Evolutionary conservation across 768 basidiomycete genomes (phyloP).

Genomic region (Boletus vermiculosoides): DNA sequence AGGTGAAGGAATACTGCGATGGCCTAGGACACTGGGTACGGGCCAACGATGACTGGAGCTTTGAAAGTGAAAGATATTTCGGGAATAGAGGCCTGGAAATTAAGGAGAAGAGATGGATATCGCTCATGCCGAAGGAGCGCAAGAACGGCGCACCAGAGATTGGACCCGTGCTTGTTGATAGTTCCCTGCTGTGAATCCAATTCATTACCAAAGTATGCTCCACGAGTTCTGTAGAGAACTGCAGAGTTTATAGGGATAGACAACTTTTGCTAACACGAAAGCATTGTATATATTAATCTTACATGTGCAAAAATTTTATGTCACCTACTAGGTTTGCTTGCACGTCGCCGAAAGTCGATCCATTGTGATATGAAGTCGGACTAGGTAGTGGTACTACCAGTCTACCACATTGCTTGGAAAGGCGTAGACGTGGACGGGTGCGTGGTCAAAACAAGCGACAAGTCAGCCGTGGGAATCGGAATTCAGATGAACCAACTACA

Average conservation of each 20-base stretch:
- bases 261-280: no score
- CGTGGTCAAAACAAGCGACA: no score
- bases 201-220: not conserved
- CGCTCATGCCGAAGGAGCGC: constrained; percentile 1
- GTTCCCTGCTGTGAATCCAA: not conserved
- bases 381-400: no score
- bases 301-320: no score
- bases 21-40: constrained; percentile 51
- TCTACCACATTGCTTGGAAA: no score
- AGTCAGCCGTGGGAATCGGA: no score
- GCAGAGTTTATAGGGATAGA: not conserved
- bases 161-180: constrained; percentile 6
- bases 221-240: not conserved
- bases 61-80: constrained; percentile 9
- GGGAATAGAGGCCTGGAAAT: constrained; percentile 5
- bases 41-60: constrained; percentile 8
- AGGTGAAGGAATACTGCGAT: constrained; percentile 43
- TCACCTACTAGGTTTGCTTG: no score
- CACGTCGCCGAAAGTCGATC: no score
- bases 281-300: no score
- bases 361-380: no score
- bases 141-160: not conserved
- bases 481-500: no score
- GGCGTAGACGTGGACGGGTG: no score
- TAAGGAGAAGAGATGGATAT: constrained; percentile 8